These are phyloP conservation scores for Silene conica DNA, from an alignment of 148 eudicot genomes.

Conservation along the genomic window DNA sequence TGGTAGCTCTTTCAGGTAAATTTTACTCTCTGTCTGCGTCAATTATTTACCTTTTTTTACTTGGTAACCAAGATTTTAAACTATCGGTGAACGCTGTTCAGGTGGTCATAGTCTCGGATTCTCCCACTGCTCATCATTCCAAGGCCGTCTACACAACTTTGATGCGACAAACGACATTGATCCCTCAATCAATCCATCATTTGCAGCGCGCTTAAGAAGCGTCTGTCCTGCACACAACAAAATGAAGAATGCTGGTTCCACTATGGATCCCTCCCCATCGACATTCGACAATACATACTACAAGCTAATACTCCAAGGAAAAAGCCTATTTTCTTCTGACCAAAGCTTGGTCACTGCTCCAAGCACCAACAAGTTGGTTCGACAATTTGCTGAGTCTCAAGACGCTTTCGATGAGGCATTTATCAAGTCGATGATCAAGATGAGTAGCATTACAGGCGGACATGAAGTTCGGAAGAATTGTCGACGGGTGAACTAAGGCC, in stretches of 20 bases:
- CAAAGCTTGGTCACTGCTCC: constrained; percentile 46
- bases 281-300: constrained; percentile 63
- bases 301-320: constrained; percentile 57
- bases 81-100: constrained; percentile 17
- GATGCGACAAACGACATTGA: constrained; percentile 49
- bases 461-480: constrained; percentile 69
- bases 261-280: constrained; percentile 54
- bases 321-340: constrained; percentile 59
- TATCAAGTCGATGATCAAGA: constrained; percentile 66
- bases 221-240: constrained; percentile 39
- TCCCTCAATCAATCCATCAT: constrained; percentile 51
- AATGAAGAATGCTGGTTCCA: constrained; percentile 43
- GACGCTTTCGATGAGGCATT: constrained; percentile 51
- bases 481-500: constrained; percentile 38
- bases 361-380: constrained; percentile 41
- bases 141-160: constrained; percentile 57
- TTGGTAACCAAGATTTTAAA: neutral
- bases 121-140: constrained; percentile 85
- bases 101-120: constrained; percentile 94
- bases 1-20: constrained; percentile 89
- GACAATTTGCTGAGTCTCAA: constrained; percentile 39
- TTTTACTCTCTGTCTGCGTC: no score
- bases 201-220: constrained; percentile 42
- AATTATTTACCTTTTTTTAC: no score
- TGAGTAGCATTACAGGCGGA: constrained; percentile 73